These are phyloP conservation scores for Hyphodiscus hymeniophilus DNA, from an alignment of 495 filamentous ascomycete genomes.

Conservation along the genomic window DNA sequence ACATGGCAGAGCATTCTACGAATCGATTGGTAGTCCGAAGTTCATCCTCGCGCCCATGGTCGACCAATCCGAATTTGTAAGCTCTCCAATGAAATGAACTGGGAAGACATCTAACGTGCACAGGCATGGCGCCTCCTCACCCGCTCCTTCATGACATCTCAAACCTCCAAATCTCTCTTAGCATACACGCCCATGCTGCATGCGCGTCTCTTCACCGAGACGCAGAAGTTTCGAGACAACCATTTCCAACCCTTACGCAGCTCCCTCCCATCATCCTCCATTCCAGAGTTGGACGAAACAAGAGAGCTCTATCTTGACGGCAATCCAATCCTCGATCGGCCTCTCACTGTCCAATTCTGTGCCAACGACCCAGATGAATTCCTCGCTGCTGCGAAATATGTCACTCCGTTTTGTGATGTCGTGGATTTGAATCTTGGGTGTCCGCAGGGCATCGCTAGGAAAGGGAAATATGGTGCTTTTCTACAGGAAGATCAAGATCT, in stretches of 20 bases:
- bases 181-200: constrained; percentile 96
- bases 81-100: constrained; percentile 22
- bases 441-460: constrained; percentile 88
- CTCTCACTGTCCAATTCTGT: constrained; percentile 95
- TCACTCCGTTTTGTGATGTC: constrained; percentile 81
- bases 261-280: constrained; percentile 11
- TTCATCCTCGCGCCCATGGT: constrained; percentile 95
- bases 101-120: constrained; percentile 14
- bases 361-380: constrained; percentile 77
- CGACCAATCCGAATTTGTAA: constrained; percentile 92
- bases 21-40: constrained; percentile 85
- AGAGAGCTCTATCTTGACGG: constrained; percentile 63
- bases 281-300: constrained; percentile 5
- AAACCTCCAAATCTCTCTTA: constrained; percentile 50
- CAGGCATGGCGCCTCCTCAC: constrained; percentile 94
- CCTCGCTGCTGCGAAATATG: constrained; percentile 64
- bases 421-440: constrained; percentile 98
- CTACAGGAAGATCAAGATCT: constrained; percentile 87
- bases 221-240: constrained; percentile 61
- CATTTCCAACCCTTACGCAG: constrained; percentile 62
- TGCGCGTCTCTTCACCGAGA: constrained; percentile 71
- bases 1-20: constrained; percentile 81
- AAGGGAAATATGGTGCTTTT: constrained; percentile 88
- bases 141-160: constrained; percentile 72
- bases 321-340: constrained; percentile 71